These are phyloP conservation scores for Austroboletus eburneus DNA, from an alignment of 768 basidiomycete species.

Conservation along the genomic window DNA sequence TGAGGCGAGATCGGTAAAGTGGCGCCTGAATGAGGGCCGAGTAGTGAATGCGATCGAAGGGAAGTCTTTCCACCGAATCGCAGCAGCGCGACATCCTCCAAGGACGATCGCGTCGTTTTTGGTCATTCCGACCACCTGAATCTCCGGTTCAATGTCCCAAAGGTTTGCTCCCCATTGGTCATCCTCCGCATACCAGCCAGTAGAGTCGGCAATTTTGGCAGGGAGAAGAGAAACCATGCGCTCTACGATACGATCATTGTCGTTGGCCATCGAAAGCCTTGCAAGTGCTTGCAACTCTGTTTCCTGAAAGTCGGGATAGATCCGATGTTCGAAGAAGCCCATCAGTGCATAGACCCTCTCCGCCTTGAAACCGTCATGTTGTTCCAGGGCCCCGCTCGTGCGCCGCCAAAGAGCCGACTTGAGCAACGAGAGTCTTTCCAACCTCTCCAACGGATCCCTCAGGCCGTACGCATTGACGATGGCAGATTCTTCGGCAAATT, in stretches of 20 bases:
- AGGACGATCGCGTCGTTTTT: slow-evolving; percentile 12
- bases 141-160: slow-evolving; percentile 18
- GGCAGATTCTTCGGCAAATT: slow-evolving; percentile 13
- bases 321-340: slow-evolving; percentile 27
- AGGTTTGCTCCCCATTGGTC: too few relatives aligned
- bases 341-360: slow-evolving; percentile 26
- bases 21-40: slow-evolving; percentile 10
- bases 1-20: slow-evolving; percentile 5
- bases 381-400: slow-evolving; percentile 1
- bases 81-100: slow-evolving; percentile 20
- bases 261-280: too few relatives aligned
- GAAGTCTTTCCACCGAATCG: slow-evolving; percentile 24
- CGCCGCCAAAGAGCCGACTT: slow-evolving; percentile 23
- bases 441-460: slow-evolving; percentile 20
- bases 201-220: too few relatives aligned
- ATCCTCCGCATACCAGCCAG: too few relatives aligned
- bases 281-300: too few relatives aligned
- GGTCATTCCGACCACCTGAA: slow-evolving; percentile 20
- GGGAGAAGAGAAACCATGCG: too few relatives aligned
- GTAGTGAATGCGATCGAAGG: slow-evolving; percentile 14
- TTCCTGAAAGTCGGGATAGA: slow-evolving; percentile 16
- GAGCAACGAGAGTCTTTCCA: slow-evolving; percentile 20
- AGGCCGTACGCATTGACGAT: slow-evolving; percentile 20
- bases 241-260: too few relatives aligned
- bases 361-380: slow-evolving; percentile 1